These are phyloP conservation scores for Calonectria fujianensis DNA, from an alignment of 2,329 filamentous ascomycete species.

Conservation along the genomic window DNA sequence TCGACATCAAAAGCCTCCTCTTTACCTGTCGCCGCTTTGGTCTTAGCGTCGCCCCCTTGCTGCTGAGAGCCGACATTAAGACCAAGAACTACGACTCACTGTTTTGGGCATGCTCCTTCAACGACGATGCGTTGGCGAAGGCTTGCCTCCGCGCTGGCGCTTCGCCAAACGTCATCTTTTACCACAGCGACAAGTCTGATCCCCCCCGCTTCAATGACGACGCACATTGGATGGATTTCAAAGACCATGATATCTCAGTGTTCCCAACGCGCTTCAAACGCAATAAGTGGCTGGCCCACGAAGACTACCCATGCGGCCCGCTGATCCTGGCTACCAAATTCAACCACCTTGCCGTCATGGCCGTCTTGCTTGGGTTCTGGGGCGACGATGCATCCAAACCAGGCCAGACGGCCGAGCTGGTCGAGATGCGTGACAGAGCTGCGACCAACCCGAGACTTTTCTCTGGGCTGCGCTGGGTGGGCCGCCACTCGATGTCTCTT, in stretches of 20 bases:
- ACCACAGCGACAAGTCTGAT: neutral
- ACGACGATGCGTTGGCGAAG: slow-evolving; percentile 13
- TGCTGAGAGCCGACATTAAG: slow-evolving; percentile 20
- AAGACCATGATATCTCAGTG: neutral
- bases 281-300: neutral
- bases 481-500: neutral
- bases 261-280: neutral
- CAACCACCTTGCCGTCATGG: slow-evolving; percentile 31
- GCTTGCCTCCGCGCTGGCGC: slow-evolving; percentile 1
- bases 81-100: slow-evolving; percentile 21
- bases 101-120: slow-evolving; percentile 16
- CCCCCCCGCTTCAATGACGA: no score
- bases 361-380: slow-evolving; percentile 11
- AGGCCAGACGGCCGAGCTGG: neutral
- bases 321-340: slow-evolving; percentile 23
- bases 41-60: neutral
- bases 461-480: neutral
- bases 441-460: no score
- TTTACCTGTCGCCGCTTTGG: slow-evolving; percentile 12
- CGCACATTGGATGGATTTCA: neutral
- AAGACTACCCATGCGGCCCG: neutral
- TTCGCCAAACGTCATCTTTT: slow-evolving; percentile 25
- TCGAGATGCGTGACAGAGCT: neutral
- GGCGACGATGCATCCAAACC: neutral
- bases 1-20: neutral